A percentile compares a stretch with the other conserved stretches of the same genome.
These are phyloP conservation scores for Alisma plantagoaquatica DNA, from an alignment of 106 monocot species.

Conservation along the genomic window DNA sequence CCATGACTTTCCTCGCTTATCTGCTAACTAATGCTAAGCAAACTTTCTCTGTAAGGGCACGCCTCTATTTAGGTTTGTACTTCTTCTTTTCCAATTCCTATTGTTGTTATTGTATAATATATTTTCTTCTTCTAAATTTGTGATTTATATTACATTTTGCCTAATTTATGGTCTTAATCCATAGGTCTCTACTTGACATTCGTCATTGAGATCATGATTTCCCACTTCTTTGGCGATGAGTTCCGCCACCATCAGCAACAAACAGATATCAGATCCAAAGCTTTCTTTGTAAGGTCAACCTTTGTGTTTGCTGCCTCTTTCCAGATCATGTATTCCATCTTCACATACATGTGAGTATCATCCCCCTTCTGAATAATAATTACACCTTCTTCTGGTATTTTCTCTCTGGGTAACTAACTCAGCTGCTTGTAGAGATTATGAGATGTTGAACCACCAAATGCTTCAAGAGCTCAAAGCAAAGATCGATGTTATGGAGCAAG, in stretches of 20 bases:
- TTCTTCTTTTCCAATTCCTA: neutral
- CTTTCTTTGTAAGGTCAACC: conserved; percentile 36
- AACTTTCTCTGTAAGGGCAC: conserved; percentile 55
- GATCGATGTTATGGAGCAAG: conserved; percentile 42
- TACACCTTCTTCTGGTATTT: neutral
- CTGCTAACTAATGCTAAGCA: conserved; percentile 92
- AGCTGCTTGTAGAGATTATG: conserved; percentile 48
- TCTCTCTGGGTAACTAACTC: neutral
- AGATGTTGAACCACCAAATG: conserved; percentile 53
- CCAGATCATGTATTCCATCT: conserved; percentile 66
- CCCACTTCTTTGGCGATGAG: conserved; percentile 22
- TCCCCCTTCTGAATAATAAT: neutral
- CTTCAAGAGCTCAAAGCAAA: conserved; percentile 59
- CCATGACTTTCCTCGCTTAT: conserved; percentile 60
- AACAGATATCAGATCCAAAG: conserved; percentile 39
- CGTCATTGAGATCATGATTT: conserved; percentile 32
- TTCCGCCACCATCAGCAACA: conserved; percentile 21
- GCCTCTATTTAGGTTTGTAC: conserved; percentile 67
- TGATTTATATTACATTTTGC: neutral
- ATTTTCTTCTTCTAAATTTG: neutral
- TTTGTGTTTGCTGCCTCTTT: conserved; percentile 44
- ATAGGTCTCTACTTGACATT: conserved; percentile 61
- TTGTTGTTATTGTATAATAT: neutral
- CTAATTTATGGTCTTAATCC: neutral
- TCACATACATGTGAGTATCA: conserved; percentile 54